A percentile compares a stretch with the other conserved stretches of the same genome.
phyloP scores from a whole-genome alignment of 108 stramenopile species.

The Cyclotella sp. region DNA sequence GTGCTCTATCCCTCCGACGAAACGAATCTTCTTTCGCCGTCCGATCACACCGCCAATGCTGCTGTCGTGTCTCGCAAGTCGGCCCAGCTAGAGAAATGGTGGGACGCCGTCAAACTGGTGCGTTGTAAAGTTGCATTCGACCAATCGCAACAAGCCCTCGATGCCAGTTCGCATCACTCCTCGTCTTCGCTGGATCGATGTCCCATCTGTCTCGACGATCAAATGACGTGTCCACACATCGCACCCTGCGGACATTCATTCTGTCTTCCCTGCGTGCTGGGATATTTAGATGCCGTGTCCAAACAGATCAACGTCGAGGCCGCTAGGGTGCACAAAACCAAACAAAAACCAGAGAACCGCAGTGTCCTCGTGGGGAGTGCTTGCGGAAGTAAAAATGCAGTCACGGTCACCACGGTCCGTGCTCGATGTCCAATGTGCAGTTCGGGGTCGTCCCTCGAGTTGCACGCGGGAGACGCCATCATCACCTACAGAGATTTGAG shows the following conservation, averaged over 20 bases:
- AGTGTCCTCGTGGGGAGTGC: slow-evolving; percentile 22
- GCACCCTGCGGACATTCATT: slow-evolving; percentile 84
- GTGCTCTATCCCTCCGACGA: slow-evolving; percentile 25
- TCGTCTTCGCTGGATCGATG: slow-evolving; percentile 53
- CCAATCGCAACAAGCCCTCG: background rate
- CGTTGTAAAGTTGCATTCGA: slow-evolving; percentile 35
- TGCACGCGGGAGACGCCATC: slow-evolving; percentile 41
- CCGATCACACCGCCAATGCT: background rate
- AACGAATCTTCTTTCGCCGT: background rate
- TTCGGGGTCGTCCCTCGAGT: slow-evolving; percentile 27
- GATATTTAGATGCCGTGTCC: slow-evolving; percentile 60
- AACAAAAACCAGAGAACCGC: slow-evolving; percentile 9
- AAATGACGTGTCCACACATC: slow-evolving; percentile 62
- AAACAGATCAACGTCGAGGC: slow-evolving; percentile 40
- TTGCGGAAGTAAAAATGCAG: slow-evolving; percentile 2
- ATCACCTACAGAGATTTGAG: slow-evolving; percentile 63
- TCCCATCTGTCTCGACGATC: slow-evolving; percentile 79
- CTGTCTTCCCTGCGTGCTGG: slow-evolving; percentile 76
- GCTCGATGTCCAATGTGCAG: slow-evolving; percentile 51
- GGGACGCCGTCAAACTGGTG: slow-evolving; percentile 50
- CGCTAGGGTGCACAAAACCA: slow-evolving; percentile 28
- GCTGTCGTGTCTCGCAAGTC: background rate
- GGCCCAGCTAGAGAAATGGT: slow-evolving; percentile 41
- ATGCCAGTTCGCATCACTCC: background rate
- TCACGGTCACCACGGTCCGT: slow-evolving; percentile 33